phyloP scores from a whole-genome alignment of 2,329 filamentous ascomycete species.

The Claviceps maximensis region DNA sequence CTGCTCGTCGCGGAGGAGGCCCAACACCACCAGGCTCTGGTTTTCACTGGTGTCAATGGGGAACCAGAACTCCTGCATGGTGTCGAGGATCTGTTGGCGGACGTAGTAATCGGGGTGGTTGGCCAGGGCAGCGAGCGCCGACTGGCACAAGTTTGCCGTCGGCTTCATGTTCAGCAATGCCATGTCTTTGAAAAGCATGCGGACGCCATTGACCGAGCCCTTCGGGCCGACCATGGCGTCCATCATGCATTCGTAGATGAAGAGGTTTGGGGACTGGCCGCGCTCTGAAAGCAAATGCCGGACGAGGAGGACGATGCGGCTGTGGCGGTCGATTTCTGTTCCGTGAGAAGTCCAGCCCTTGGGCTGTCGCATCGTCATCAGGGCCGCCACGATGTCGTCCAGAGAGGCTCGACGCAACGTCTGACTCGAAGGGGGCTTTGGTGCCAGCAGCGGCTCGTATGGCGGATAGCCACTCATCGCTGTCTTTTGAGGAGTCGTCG shows the following conservation, averaged over 20 bases:
- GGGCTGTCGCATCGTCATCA: slow-evolving; percentile 15
- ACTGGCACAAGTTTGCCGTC: slow-evolving; percentile 57
- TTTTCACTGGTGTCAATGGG: slow-evolving; percentile 39
- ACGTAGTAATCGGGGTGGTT: slow-evolving; percentile 78
- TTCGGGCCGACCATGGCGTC: slow-evolving; percentile 52
- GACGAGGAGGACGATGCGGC: slow-evolving; percentile 30
- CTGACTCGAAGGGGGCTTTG: slow-evolving; percentile 10
- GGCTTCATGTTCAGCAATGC: slow-evolving; percentile 43
- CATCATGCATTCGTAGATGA: slow-evolving; percentile 64
- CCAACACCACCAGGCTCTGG: slow-evolving; percentile 57
- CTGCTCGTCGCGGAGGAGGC: slow-evolving; percentile 67
- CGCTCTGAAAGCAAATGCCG: slow-evolving; percentile 45
- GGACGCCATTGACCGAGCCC: slow-evolving; percentile 55
- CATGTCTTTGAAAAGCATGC: slow-evolving; percentile 61
- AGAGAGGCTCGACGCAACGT: slow-evolving; percentile 8
- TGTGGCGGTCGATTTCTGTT: slow-evolving; percentile 13
- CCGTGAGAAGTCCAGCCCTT: slow-evolving; percentile 8
- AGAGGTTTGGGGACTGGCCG: slow-evolving; percentile 37
- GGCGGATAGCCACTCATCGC: background rate
- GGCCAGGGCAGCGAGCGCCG: slow-evolving; percentile 56
- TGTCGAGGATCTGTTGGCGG: slow-evolving; percentile 54
- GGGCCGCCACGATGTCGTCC: slow-evolving; percentile 16
- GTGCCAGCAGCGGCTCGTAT: slow-evolving; percentile 10
- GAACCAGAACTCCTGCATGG: slow-evolving; percentile 61
- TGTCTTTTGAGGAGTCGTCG: background rate